Evolutionary conservation across 2,329 filamentous ascomycete species (phyloP).

Genomic region (Akanthomyces muscarius): DNA sequence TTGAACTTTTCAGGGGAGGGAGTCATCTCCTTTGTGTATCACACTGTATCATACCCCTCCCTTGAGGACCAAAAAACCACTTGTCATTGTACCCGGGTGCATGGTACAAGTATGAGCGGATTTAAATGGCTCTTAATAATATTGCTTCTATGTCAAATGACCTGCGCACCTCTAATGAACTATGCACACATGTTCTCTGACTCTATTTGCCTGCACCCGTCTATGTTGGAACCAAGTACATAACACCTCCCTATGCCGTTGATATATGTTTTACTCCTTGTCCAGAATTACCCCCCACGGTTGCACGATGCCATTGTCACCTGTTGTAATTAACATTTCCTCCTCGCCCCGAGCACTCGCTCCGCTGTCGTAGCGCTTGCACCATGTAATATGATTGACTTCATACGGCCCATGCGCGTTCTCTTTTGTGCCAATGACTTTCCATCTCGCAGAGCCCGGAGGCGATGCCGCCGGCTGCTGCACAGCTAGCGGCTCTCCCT

Average conservation of each 20-base stretch:
- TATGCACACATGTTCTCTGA: neutral
- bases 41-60: conserved; percentile 32
- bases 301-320: conserved; percentile 84
- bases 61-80: conserved; percentile 23
- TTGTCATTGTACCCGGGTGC: conserved; percentile 22
- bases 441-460: conserved; percentile 57
- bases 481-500: conserved; percentile 2
- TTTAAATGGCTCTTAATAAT: conserved; percentile 12
- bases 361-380: conserved; percentile 66
- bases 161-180: neutral
- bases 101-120: conserved; percentile 24
- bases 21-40: conserved; percentile 28
- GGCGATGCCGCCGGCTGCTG: neutral
- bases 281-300: conserved; percentile 63
- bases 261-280: neutral
- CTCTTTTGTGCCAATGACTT: conserved; percentile 61
- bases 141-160: conserved; percentile 12
- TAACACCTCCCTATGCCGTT: neutral
- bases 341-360: conserved; percentile 55
- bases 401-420: conserved; percentile 89
- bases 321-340: conserved; percentile 85
- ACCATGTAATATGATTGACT: conserved; percentile 90
- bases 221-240: conserved; percentile 2
- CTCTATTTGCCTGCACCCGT: neutral
- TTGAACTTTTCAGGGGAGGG: conserved; percentile 22